Base-by-base conservation (phyloP, 2,329 filamentous ascomycete species). In the Pyrenophora graminea region DNA sequence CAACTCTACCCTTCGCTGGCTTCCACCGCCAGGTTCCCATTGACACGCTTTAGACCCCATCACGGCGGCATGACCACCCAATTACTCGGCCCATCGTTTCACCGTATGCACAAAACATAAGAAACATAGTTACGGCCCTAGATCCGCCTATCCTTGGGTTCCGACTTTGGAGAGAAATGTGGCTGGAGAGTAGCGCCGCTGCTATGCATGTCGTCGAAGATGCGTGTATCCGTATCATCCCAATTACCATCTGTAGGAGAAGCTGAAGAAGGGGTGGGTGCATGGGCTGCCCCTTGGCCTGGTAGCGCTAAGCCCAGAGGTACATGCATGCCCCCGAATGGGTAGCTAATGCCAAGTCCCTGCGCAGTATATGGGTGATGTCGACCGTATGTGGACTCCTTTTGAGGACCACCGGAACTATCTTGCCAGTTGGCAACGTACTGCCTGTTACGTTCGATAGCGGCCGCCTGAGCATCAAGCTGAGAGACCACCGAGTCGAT, bases 401-500 rank as follows among this genome's bases (percentile, higher is more conserved):
- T 40, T 25, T 18, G 10, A 6, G 31, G 15, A 9, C 9, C 30
- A 31, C 23, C 15, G 10, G 42, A 48, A 19, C 37, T 3, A 8
- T 40, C 23, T 25, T 39, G 39, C 53, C 52, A 54, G 13, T 45
- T 21, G 9, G 38, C 21, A 3, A 39, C 6, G 15, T 51, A 45
- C 36, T 59, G 56, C n/a, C 37, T 40, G 18, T 32, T 41, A n/a
- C 39, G 27, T 39, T 64, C 64, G 6, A 48, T 45, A n/a, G 51
- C 56, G 15, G 51, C 49, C 17, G 53, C 58, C 45, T 67, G 61
- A 13, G 56, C 58, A 39, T 65, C 59, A 12, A 67, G 50, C 23
- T 62, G 50, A 40, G 53, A 53, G 8, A 63, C 58, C 1, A 67
- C 53, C 1, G 64, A 68, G 15, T 64, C 59, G 32, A 61, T 63